Percentiles rank a stretch among this genome's conserved stretches.
These are phyloP conservation scores for Malus hybrid DNA, from an alignment of 331 rosid species.

Conservation along the genomic window DNA sequence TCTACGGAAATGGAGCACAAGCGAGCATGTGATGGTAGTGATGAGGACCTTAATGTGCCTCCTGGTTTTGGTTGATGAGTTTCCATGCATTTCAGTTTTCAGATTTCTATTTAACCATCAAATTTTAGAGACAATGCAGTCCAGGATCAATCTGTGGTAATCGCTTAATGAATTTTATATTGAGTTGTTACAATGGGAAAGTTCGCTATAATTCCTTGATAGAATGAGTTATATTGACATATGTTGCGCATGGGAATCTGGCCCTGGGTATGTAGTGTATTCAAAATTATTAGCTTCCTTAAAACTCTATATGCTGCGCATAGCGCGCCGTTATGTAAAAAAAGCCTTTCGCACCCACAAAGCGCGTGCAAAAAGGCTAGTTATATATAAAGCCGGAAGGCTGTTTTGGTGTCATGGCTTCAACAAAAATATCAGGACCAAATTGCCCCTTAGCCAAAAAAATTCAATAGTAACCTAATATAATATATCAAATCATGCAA, in stretches of 20 bases:
- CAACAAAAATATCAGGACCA: no score
- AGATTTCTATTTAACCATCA: neutral
- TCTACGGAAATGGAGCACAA: conserved; percentile 26
- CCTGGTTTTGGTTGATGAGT: conserved; percentile 52
- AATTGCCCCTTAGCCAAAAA: no score
- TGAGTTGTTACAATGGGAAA: neutral
- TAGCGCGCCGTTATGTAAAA: no score
- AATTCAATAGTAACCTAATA: no score
- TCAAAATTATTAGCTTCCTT: neutral
- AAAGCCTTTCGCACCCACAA: no score
- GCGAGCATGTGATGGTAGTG: neutral
- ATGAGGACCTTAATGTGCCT: no score
- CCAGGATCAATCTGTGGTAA: neutral
- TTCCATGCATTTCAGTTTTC: conserved; percentile 14
- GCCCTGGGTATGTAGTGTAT: neutral
- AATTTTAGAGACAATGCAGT: neutral
- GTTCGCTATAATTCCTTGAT: conserved; percentile 6
- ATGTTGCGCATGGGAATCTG: neutral
- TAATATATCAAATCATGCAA: no score
- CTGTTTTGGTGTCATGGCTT: no score
- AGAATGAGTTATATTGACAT: conserved; percentile 7
- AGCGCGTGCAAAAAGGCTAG: no score
- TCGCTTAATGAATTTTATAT: conserved; percentile 4
- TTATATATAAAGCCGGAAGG: no score
- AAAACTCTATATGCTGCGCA: no score